These are phyloP conservation scores for Coffea humblotiana DNA, from an alignment of 305 asterid genomes.

Conservation along the genomic window DNA sequence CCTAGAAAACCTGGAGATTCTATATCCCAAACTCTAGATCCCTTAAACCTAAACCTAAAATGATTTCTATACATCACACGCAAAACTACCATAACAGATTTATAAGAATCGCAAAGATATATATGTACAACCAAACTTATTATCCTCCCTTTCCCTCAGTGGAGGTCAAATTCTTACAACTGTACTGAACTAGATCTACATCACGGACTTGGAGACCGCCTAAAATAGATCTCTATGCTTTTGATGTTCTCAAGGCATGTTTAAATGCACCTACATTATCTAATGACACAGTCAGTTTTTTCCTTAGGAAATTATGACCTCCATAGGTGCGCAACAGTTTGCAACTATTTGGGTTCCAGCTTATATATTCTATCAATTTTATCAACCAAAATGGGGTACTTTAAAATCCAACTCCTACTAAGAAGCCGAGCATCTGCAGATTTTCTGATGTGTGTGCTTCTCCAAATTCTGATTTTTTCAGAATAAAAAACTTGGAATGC, in stretches of 20 bases:
- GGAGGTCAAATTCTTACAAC: not conserved
- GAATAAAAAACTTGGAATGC: not conserved
- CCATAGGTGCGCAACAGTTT: not conserved
- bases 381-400: not conserved
- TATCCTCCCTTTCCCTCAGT: not conserved
- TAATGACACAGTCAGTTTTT: not conserved
- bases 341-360: not conserved
- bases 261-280: not conserved
- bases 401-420: not conserved
- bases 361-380: not conserved
- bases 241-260: not conserved
- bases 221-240: not conserved
- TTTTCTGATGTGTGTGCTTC: not conserved
- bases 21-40: too few relatives aligned
- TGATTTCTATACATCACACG: not conserved
- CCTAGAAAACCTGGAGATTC: not conserved
- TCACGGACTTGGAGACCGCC: not conserved
- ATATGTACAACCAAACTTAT: not conserved
- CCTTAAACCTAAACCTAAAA: too few relatives aligned
- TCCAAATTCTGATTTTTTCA: not conserved
- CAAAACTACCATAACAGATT: not conserved
- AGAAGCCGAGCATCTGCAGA: not conserved
- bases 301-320: not conserved
- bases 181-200: not conserved
- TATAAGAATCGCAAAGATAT: too few relatives aligned